Base-by-base conservation (phyloP, 305 asterid genomes). In the Solanum hybrid region DNA sequence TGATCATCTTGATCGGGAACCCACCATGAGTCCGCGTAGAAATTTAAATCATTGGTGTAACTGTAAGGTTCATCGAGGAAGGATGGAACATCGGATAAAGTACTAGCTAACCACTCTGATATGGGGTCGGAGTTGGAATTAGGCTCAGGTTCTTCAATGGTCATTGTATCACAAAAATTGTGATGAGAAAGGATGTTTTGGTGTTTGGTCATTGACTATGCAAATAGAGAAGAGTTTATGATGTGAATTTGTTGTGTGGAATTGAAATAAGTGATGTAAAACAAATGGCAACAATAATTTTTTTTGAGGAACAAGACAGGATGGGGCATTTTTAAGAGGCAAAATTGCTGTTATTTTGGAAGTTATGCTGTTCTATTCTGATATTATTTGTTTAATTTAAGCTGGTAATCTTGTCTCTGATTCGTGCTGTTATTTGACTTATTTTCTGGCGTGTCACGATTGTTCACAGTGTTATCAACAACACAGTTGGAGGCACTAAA, bases 1-100 rank as follows among this genome's bases (percentile, higher is more conserved):
- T 87, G 69, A 22, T 37, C 20, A 87, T 89, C 86, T 71, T 91
- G 93, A 87, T 46, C 79, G 0, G 89, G 92, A 87, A 31, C 90
- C 97, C 98, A 95, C 95, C 95, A 95, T 6, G 94, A 88, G 81
- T 93, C 94, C 5, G 89, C 92, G 17, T 86, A 91, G 90, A 94
- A 94, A 88, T 91, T 94, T 88, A 94, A 93, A 88, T 92, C 96
- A 11, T 90, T 92, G 11, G 92, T 56, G 89, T 26, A 73, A 14
- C 90, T 93, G n/a, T 93, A 95, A 7, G 96, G 95, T 60, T 94
- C 97, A 24, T 95, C 94, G 34, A 94, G 92, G 90, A 93, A 91
- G 6, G 95, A 79, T 6, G 98, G 96, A 11, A 92, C 91, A 90
- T 94, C 93, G 7, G 96, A 92, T 22, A 92, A 88, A 0, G 96